Evolutionary conservation across 352 stramenopile species (phyloP), one percentile per base, ranked within the genome.

Genomic region (Globisporangium mamillatum): DNA sequence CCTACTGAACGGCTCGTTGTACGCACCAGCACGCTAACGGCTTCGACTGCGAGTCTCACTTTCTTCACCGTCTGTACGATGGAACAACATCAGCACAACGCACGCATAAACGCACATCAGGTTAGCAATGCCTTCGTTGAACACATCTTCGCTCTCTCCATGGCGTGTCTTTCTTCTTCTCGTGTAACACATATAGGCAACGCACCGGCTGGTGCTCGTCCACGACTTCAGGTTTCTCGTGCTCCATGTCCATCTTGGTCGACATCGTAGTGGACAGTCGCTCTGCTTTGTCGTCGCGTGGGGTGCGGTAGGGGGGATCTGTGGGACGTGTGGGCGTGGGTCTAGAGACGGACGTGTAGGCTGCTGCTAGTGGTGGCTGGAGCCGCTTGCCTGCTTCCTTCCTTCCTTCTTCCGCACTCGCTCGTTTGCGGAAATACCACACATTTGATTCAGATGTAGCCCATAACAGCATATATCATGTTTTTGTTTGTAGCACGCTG

Each of bases 151-250:
- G 5, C 1, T 1, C 24, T 22, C 53, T 38, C n/a, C 25, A 52
- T 24, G 44, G 18, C 18, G 25, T 32, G 46, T 48, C 38, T 34
- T 38, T 9, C 24, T 36, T 44, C 24, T 36, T 44, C 55, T 60
- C 34, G 32, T 16, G 25, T 1, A 22, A 48, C 34, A 61, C 20
- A 62, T 1, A 46, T 2, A 27, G 5, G 6, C 3, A 32, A 61
- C 74, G n/a, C 59, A 89, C 77, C 55, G 81, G 81, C 64, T 88
- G 81, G 64, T 88, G 82, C 60, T 91, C 77, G 22, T 86, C 77
- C 34, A 85, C 73, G 22, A 72, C 76, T 68, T 89, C 79, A 29
- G 84, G 84, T 75, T 93, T 93, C 70, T 93, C 84, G 80, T 90
- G 84, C 41, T 79, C 82, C 65, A 88, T 73, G 58, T 84, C 82